Percentiles rank a stretch among this genome's conserved stretches.
These are phyloP conservation scores for Mycena latifolia DNA, from an alignment of 768 basidiomycete species.

Conservation along the genomic window DNA sequence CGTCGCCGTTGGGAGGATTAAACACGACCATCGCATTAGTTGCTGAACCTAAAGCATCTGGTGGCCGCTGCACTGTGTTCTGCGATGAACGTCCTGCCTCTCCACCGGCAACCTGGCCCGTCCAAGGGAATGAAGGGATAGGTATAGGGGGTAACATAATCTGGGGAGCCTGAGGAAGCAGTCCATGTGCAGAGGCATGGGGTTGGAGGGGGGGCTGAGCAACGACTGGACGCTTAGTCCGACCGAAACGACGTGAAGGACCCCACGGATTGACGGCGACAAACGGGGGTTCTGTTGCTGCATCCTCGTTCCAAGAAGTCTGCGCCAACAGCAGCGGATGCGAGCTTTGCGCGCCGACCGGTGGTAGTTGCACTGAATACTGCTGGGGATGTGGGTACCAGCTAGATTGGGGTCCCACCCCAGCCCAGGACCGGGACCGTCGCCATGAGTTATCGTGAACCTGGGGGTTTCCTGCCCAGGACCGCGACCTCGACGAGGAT, in stretches of 20 bases:
- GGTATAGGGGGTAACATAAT: too few species aligned
- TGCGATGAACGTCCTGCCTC: too few species aligned
- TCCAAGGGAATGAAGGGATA: too few species aligned
- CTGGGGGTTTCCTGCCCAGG: background rate
- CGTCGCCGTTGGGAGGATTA: too few species aligned
- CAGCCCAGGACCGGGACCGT: background rate
- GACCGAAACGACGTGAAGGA: background rate
- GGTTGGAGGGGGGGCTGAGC: too few species aligned
- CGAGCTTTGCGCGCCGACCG: too few species aligned
- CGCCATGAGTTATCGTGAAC: too few species aligned
- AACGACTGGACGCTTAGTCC: background rate
- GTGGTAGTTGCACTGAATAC: background rate
- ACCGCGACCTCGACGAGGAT: too few species aligned
- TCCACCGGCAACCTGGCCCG: too few species aligned
- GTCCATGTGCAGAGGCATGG: background rate
- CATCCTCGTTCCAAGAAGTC: background rate
- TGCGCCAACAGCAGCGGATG: background rate
- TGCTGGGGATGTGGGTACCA: background rate
- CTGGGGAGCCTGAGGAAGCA: background rate
- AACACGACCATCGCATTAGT: too few species aligned
- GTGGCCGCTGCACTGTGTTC: too few species aligned
- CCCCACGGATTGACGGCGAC: background rate
- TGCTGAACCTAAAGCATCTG: too few species aligned
- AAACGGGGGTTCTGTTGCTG: background rate
- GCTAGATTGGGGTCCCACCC: background rate